Evolutionary conservation across 805 yeast species (phyloP).

Genomic region (Candida parachauliodes): DNA sequence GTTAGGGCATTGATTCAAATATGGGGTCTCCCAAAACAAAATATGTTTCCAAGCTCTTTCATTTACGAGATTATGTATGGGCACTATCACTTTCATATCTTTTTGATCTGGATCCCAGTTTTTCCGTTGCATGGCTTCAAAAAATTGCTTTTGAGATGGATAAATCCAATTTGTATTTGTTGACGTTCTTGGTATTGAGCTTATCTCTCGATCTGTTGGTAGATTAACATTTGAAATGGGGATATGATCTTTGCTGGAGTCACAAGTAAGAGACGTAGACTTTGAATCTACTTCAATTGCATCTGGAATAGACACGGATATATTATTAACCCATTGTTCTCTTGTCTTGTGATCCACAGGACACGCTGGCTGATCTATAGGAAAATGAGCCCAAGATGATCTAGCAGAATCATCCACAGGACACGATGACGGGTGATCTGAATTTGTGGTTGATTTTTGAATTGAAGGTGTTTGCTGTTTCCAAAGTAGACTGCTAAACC

Average conservation of each 20-base stretch:
- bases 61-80: constrained; percentile 90
- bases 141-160: constrained; percentile 94
- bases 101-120: constrained; percentile 76
- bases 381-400: constrained; percentile 7
- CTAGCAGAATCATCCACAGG: constrained; percentile 51
- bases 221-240: constrained; percentile 29
- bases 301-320: constrained; percentile 30
- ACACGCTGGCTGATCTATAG: constrained; percentile 33
- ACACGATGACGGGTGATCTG: constrained; percentile 27
- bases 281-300: constrained; percentile 35
- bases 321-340: constrained; percentile 34
- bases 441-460: not conserved
- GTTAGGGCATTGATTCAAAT: constrained; percentile 64
- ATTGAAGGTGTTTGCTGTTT: not conserved
- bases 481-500: not conserved
- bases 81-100: constrained; percentile 90
- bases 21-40: constrained; percentile 74
- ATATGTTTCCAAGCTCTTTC: constrained; percentile 91
- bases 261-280: constrained; percentile 37
- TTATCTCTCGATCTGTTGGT: constrained; percentile 71
- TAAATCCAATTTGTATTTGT: constrained; percentile 76
- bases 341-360: constrained; percentile 40
- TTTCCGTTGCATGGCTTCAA: constrained; percentile 89
- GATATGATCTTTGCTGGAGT: constrained; percentile 37
- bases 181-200: constrained; percentile 78